Percentiles rank a stretch among this genome's conserved stretches.
phyloP scores from a whole-genome alignment of 1,284 basidiomycete genomes.

The Microbotryum violaceum region DNA sequence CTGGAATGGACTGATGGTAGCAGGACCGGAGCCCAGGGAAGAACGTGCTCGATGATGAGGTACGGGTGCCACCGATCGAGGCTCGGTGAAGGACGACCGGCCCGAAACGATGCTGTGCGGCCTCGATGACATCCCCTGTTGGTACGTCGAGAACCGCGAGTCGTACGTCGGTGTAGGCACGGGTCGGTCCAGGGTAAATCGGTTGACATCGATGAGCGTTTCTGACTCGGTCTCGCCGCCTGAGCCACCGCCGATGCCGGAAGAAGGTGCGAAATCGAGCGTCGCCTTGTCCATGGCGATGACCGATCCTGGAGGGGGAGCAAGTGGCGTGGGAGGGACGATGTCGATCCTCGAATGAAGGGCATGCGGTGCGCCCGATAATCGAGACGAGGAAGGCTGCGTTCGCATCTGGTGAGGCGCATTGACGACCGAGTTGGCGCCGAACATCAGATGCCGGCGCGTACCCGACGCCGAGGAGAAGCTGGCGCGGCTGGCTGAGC shows the following conservation, averaged over 20 bases:
- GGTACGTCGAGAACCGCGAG: too few relatives aligned
- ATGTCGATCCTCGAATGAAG: slow-evolving; percentile 35
- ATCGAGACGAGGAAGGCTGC: slow-evolving; percentile 13
- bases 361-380: slow-evolving; percentile 32
- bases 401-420: not conserved
- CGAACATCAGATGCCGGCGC: not conserved
- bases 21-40: too few relatives aligned
- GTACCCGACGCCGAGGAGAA: not conserved
- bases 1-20: too few relatives aligned
- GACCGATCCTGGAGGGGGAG: slow-evolving; percentile 29
- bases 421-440: not conserved
- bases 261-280: slow-evolving; percentile 29
- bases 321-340: slow-evolving; percentile 31
- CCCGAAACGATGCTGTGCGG: too few relatives aligned
- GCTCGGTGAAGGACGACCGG: too few relatives aligned
- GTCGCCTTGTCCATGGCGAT: slow-evolving; percentile 30
- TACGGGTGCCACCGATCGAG: too few relatives aligned
- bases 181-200: too few relatives aligned
- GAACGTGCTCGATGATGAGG: too few relatives aligned
- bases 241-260: slow-evolving; percentile 18
- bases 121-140: too few relatives aligned
- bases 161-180: too few relatives aligned
- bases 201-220: too few relatives aligned
- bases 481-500: not conserved
- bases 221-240: not conserved